phyloP scores from a whole-genome alignment of 2,329 filamentous ascomycete genomes.

The Aurifilum marmelostoma region DNA sequence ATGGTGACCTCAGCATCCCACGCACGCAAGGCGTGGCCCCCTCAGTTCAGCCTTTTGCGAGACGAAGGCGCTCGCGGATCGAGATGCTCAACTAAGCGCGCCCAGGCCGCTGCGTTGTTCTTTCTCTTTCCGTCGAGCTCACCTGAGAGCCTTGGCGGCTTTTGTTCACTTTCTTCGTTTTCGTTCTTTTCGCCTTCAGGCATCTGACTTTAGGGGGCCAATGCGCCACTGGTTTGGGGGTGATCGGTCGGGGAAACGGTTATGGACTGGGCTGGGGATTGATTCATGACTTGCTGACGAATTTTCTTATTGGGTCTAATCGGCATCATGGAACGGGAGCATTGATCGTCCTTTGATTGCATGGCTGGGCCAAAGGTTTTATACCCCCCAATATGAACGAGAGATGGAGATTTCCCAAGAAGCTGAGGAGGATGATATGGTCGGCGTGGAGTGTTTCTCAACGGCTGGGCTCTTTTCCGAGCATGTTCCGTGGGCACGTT shows the following conservation, averaged over 20 bases:
- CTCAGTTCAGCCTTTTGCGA: slow-evolving; percentile 24
- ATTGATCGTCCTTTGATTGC: neutral
- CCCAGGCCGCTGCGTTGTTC: neutral
- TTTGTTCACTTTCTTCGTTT: slow-evolving; percentile 11
- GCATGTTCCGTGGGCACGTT: neutral
- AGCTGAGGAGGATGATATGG: neutral
- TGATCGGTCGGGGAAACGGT: neutral
- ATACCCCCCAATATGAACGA: slow-evolving; percentile 16
- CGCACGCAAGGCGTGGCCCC: slow-evolving; percentile 23
- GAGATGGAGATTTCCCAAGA: neutral
- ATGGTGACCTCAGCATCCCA: slow-evolving; percentile 15
- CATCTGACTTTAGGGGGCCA: neutral
- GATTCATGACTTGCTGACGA: neutral
- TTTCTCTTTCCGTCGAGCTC: neutral
- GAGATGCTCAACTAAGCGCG: slow-evolving; percentile 11
- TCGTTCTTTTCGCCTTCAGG: neutral
- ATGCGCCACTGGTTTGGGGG: neutral
- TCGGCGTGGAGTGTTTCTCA: neutral
- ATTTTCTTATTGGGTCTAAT: slow-evolving; percentile 1
- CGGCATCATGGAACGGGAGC: slow-evolving; percentile 11
- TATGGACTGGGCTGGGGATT: neutral
- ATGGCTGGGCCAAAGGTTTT: slow-evolving; percentile 16
- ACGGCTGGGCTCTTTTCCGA: neutral
- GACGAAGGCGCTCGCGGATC: slow-evolving; percentile 26
- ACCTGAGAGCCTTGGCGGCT: neutral